Percentiles rank a stretch among this genome's conserved stretches.
Evolutionary conservation across 2,329 filamentous ascomycete species (phyloP).

Genomic region (Sclerotinia glacialis): DNA sequence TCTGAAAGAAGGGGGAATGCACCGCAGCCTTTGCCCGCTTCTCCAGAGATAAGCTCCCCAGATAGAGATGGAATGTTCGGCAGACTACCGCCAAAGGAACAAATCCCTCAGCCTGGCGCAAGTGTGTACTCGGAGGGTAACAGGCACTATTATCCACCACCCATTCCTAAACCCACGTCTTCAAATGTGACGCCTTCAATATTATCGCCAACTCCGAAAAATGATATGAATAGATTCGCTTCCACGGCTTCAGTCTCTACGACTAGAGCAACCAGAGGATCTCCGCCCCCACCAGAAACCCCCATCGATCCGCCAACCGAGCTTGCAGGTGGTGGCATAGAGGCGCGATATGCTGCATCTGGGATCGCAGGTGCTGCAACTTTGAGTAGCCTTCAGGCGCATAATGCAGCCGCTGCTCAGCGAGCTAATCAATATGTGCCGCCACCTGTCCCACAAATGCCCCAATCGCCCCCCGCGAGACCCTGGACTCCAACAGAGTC

Average conservation of each 20-base stretch:
- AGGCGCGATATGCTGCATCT: constrained; percentile 85
- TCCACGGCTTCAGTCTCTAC: constrained; percentile 94
- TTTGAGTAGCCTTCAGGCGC: constrained; percentile 66
- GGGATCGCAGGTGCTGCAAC: constrained; percentile 86
- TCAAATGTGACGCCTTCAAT: constrained; percentile 31
- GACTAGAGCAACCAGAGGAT: constrained; percentile 85
- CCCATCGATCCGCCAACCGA: constrained; percentile 71
- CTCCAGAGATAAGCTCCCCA: constrained; percentile 70
- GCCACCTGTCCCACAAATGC: constrained; percentile 44
- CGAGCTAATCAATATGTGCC: constrained; percentile 73
- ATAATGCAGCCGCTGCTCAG: constrained; percentile 79
- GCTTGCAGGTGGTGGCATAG: constrained; percentile 76
- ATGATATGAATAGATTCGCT: constrained; percentile 58
- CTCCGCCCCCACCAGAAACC: constrained; percentile 91
- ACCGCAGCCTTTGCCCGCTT: constrained; percentile 79
- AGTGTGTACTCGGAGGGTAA: constrained; percentile 31
- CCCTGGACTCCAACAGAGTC: constrained; percentile 96
- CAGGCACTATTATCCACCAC: constrained; percentile 56
- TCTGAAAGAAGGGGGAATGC: constrained; percentile 80
- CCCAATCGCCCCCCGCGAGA: constrained; percentile 45
- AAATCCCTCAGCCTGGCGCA: constrained; percentile 25
- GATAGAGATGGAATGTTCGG: constrained; percentile 81
- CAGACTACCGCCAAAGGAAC: constrained; percentile 43
- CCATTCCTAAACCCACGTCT: constrained; percentile 40
- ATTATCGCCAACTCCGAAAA: constrained; percentile 35